A percentile compares a stretch with the other conserved stretches of the same genome.
phyloP scores from a whole-genome alignment of 208 protist genomes.

The Novymonas esmeraldas region DNA sequence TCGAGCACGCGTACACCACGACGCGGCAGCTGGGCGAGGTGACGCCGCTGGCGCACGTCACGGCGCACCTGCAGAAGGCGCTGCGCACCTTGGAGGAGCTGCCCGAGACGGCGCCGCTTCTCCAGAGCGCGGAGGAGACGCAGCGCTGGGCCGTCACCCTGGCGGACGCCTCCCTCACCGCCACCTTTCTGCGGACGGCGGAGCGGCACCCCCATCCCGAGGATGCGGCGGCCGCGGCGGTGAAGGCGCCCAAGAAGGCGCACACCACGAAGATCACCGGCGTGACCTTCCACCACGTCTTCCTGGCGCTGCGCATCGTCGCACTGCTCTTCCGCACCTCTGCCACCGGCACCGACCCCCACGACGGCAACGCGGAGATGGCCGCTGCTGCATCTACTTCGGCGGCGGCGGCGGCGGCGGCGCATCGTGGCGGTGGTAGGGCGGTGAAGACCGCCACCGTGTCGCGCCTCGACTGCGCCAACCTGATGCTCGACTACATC shows the following conservation, averaged over 20 bases:
- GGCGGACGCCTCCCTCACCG: conserved; percentile 18
- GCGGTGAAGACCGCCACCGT: neutral
- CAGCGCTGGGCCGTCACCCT: conserved; percentile 4
- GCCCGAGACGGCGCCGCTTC: conserved; percentile 13
- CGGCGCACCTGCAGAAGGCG: conserved; percentile 19
- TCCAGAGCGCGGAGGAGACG: conserved; percentile 5
- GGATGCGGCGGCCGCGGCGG: neutral
- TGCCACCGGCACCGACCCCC: neutral
- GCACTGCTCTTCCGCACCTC: conserved; percentile 24
- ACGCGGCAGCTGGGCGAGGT: conserved; percentile 9
- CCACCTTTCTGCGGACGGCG: conserved; percentile 11
- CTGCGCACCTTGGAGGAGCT: conserved; percentile 26
- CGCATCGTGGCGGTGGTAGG: too few species aligned
- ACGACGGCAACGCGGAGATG: too few species aligned
- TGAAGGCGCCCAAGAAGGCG: conserved; percentile 1
- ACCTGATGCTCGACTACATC: conserved; percentile 74
- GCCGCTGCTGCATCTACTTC: too few species aligned
- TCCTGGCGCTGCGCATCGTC: conserved; percentile 32
- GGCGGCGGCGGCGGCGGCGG: conserved; percentile 1
- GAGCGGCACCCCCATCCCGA: neutral
- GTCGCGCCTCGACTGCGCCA: conserved; percentile 40
- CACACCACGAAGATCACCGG: neutral
- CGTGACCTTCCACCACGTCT: conserved; percentile 28
- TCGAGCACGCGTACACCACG: conserved; percentile 35
- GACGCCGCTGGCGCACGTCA: conserved; percentile 10